Percentiles rank a stretch among this genome's conserved stretches.
phyloP scores from a whole-genome alignment of 139 green algal species.

The Asterochloris sp. region DNA sequence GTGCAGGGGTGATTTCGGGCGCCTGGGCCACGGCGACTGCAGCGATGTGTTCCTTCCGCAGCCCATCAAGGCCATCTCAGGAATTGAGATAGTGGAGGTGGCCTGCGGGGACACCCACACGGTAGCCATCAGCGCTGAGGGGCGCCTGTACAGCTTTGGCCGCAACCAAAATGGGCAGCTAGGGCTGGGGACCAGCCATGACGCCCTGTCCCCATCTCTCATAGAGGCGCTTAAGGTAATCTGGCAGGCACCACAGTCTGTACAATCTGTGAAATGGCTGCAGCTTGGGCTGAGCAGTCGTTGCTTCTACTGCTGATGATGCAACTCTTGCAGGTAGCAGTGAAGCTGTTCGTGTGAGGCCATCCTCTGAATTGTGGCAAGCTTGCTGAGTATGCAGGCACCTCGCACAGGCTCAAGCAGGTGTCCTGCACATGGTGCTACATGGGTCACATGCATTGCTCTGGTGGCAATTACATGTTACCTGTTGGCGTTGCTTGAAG shows the following conservation, averaged over 20 bases:
- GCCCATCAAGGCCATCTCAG: constrained; percentile 57
- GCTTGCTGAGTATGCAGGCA: too few species aligned
- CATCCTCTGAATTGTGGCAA: too few species aligned
- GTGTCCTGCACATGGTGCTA: too few species aligned
- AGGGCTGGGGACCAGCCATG: constrained; percentile 64
- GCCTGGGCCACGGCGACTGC: constrained; percentile 75
- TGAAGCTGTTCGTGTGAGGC: too few species aligned
- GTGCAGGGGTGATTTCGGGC: constrained; percentile 82
- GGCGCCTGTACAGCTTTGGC: constrained; percentile 69
- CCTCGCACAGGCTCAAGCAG: too few species aligned
- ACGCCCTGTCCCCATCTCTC: constrained; percentile 48
- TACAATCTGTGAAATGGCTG: too few species aligned
- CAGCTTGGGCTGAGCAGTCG: too few species aligned
- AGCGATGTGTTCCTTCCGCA: constrained; percentile 75
- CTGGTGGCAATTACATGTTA: too few species aligned
- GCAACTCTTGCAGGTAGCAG: too few species aligned
- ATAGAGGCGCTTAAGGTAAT: constrained; percentile 57
- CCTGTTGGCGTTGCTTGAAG: too few species aligned
- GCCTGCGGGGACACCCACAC: constrained; percentile 91
- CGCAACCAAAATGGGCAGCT: constrained; percentile 76
- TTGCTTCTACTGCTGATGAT: too few species aligned
- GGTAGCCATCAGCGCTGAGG: constrained; percentile 52
- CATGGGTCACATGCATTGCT: too few species aligned
- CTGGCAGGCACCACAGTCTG: background rate
- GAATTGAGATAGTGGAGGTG: constrained; percentile 37